Evolutionary conservation across 73 alveolate genomes (phyloP).

Genomic region (Stentor coeruleus): DNA sequence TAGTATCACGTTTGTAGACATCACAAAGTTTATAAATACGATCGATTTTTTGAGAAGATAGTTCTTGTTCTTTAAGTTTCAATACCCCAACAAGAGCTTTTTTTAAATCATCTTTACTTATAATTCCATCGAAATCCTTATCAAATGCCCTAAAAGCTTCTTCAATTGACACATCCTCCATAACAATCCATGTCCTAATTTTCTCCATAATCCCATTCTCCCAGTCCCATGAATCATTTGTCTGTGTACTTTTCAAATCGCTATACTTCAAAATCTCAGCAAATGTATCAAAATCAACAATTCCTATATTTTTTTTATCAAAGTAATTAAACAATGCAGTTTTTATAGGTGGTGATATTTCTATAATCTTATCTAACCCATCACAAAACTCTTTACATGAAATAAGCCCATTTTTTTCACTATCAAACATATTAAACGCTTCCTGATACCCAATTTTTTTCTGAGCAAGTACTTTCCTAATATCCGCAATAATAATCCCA

Average conservation of each 20-base stretch:
- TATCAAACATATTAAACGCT: slow-evolving; percentile 48
- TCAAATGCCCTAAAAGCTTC: slow-evolving; percentile 82
- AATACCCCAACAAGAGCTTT: slow-evolving; percentile 51
- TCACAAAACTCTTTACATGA: slow-evolving; percentile 66
- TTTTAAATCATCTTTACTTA: slow-evolving; percentile 64
- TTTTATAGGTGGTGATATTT: slow-evolving; percentile 62
- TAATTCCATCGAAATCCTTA: slow-evolving; percentile 76
- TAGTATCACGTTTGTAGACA: slow-evolving; percentile 59
- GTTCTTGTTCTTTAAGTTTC: slow-evolving; percentile 45
- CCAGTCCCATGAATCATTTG: slow-evolving; percentile 82
- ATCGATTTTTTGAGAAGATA: slow-evolving; percentile 59
- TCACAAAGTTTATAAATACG: slow-evolving; percentile 77
- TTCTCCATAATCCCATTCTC: slow-evolving; percentile 59
- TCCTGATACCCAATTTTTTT: slow-evolving; percentile 50
- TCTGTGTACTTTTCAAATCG: slow-evolving; percentile 8
- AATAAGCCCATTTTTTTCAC: slow-evolving; percentile 69
- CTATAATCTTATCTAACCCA: slow-evolving; percentile 42
- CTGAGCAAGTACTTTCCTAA: slow-evolving; percentile 30
- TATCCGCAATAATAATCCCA: slow-evolving; percentile 36
- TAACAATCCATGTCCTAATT: slow-evolving; percentile 66
- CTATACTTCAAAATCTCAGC: slow-evolving; percentile 44
- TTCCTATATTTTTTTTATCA: slow-evolving; percentile 74
- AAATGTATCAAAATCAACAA: slow-evolving; percentile 76
- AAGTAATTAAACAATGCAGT: slow-evolving; percentile 74
- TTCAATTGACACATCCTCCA: slow-evolving; percentile 64